A percentile compares a stretch with the other conserved stretches of the same genome.
Conservation (phyloP, 805 yeast species). For the Saturnispora ahearnii region DNA sequence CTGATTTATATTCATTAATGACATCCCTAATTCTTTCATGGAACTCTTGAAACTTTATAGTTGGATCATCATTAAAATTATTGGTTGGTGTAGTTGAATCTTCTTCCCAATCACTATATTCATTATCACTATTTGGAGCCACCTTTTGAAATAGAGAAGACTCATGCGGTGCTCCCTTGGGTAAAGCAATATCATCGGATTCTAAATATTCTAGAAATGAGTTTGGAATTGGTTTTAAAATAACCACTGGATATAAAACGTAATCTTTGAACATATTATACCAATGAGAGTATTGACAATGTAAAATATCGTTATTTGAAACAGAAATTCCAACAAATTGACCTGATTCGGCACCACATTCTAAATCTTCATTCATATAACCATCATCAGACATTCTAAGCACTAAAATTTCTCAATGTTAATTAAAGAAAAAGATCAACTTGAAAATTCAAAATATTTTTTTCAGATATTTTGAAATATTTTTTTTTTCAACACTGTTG, state of each 20-base stretch:
- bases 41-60: conserved; percentile 45
- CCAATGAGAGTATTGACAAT: conserved; percentile 56
- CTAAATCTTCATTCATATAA: not conserved
- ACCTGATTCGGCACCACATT: conserved; percentile 6
- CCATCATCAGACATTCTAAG: not conserved
- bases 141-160: conserved; percentile 26
- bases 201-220: conserved; percentile 51
- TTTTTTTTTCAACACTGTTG: not conserved
- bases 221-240: conserved; percentile 50
- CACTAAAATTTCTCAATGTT: not conserved
- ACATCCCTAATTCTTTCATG: conserved; percentile 42
- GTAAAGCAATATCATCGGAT: conserved; percentile 61
- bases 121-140: conserved; percentile 44
- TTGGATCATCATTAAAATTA: conserved; percentile 30
- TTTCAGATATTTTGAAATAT: not conserved
- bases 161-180: conserved; percentile 34
- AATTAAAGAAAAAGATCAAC: not conserved
- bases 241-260: conserved; percentile 37
- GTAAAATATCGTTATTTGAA: conserved; percentile 34
- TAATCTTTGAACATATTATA: conserved; percentile 39
- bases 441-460: not conserved
- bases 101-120: conserved; percentile 69
- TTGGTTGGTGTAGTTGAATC: conserved; percentile 25
- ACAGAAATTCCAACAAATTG: conserved; percentile 20
- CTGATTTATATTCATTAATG: conserved; percentile 46